phyloP scores from a whole-genome alignment of 768 basidiomycete genomes.

The Porphyrellus cyaneotinctus region DNA sequence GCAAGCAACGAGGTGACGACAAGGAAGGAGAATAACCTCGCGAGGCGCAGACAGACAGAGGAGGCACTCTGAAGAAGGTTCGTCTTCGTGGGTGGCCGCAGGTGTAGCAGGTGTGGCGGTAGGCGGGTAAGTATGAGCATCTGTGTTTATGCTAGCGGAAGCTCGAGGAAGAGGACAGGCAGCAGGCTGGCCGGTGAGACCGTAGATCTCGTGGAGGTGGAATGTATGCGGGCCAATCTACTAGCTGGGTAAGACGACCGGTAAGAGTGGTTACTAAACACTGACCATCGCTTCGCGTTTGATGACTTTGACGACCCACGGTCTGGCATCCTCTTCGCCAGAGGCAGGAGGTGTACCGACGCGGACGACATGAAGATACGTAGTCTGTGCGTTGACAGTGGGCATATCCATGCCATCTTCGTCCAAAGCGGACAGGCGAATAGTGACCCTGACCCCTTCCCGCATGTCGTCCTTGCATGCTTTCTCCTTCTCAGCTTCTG shows the following conservation, averaged over 20 bases:
- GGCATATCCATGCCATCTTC: conserved; percentile 64
- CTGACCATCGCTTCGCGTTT: conserved; percentile 83
- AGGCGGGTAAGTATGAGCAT: conserved; percentile 48
- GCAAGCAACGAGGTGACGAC: conserved; percentile 92
- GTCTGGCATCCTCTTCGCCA: conserved; percentile 55
- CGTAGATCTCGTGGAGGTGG: conserved; percentile 94
- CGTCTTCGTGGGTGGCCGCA: conserved; percentile 47
- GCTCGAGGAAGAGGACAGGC: conserved; percentile 33
- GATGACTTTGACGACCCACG: conserved; percentile 92
- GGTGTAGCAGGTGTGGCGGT: conserved; percentile 20
- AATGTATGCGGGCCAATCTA: conserved; percentile 94
- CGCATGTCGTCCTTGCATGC: conserved; percentile 45
- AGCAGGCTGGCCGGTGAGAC: conserved; percentile 62
- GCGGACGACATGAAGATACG: conserved; percentile 81
- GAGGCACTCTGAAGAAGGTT: conserved; percentile 84
- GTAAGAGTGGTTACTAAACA: not conserved
- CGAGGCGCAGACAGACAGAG: conserved; percentile 84
- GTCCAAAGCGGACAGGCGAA: conserved; percentile 79
- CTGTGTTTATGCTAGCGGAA: conserved; percentile 35
- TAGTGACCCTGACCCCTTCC: conserved; percentile 72
- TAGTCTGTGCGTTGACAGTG: conserved; percentile 79
- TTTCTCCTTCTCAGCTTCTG: conserved; percentile 38
- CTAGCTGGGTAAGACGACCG: not conserved
- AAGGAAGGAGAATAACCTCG: conserved; percentile 90
- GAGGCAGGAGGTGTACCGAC: conserved; percentile 46